Evolutionary conservation across 2,329 filamentous ascomycete species (phyloP).

Genomic region (Penicillium sp.): DNA sequence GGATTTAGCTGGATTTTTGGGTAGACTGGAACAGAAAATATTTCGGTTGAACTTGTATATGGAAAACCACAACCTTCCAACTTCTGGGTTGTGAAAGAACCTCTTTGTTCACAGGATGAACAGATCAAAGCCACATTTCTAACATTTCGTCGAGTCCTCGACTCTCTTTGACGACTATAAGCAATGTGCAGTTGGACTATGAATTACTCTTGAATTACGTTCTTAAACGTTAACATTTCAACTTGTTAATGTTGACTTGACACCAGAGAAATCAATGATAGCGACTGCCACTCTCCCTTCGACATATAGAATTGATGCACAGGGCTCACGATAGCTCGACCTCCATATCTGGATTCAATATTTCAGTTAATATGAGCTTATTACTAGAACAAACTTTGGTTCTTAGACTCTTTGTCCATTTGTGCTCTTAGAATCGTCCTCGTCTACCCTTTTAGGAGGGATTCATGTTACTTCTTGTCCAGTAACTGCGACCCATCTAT

Average conservation of each 20-base stretch:
- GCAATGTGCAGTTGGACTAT: no score
- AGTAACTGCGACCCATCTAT: background rate
- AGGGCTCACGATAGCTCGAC: background rate
- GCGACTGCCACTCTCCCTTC: no score
- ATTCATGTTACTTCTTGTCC: background rate
- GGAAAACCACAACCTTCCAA: background rate
- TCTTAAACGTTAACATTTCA: no score
- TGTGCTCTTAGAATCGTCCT: background rate
- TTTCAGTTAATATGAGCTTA: background rate
- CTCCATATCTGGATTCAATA: no score
- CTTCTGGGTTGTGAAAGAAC: background rate
- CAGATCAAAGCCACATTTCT: background rate
- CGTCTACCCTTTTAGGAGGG: background rate
- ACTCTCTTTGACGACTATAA: background rate
- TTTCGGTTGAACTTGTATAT: no score
- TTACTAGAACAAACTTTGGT: background rate
- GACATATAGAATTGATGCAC: background rate
- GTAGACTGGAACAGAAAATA: background rate
- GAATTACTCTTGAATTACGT: background rate
- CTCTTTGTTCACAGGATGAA: background rate
- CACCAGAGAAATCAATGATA: no score
- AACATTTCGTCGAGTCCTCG: background rate
- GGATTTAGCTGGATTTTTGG: no score
- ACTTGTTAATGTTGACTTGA: background rate
- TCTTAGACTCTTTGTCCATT: background rate